Percentiles rank a stretch among this genome's conserved stretches.
Conservation (phyloP, 75 land plant genomes). For the Chamaecyparis obtusa region DNA sequence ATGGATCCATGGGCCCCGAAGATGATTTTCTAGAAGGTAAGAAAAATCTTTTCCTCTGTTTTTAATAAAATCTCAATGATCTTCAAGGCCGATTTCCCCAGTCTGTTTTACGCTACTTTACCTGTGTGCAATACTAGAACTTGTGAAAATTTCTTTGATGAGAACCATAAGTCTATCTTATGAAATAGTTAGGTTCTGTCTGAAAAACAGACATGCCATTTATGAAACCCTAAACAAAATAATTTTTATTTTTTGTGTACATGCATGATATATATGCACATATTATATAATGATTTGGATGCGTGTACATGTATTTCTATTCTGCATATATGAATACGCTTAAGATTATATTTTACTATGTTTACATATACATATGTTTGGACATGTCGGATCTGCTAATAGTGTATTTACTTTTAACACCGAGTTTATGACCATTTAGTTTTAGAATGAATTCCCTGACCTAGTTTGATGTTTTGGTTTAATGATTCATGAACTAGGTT, state of each 20-base stretch:
- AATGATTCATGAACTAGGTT: not conserved
- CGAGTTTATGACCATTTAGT: not conserved
- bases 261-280: too few relatives aligned
- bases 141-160: not conserved
- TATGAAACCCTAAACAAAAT: not conserved
- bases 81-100: not conserved
- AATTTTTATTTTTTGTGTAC: too few relatives aligned
- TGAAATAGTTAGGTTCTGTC: not conserved
- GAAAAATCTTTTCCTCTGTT: too few relatives aligned
- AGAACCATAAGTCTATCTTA: not conserved
- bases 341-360: not conserved
- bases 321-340: not conserved
- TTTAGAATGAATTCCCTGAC: not conserved
- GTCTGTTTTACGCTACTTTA: not conserved
- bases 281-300: not conserved
- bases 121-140: not conserved
- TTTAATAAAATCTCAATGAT: not conserved
- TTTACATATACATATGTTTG: not conserved
- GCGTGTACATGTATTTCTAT: not conserved
- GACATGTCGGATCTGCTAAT: not conserved
- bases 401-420: not conserved
- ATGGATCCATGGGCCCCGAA: constrained; percentile 65
- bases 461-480: not conserved
- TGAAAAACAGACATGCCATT: not conserved
- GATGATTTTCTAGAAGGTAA: constrained; percentile 49